phyloP scores from a whole-genome alignment of 1,139 yeast genomes.

The Geotrichum europaeum region DNA sequence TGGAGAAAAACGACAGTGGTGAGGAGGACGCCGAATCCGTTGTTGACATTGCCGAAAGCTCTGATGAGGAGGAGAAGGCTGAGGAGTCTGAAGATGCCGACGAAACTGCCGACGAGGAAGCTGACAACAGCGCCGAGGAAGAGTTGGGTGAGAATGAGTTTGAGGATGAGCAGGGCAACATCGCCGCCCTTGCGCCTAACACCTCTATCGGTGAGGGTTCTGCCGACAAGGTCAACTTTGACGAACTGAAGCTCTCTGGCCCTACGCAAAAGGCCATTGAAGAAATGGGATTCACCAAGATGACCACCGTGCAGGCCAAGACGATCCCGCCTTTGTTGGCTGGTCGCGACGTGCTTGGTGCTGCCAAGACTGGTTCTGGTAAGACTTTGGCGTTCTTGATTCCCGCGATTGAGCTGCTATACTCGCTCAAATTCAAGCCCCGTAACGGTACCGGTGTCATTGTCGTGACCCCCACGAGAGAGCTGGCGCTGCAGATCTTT shows the following conservation, averaged over 20 bases:
- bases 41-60: constrained; percentile 25
- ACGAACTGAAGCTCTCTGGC: constrained; percentile 64
- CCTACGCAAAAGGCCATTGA: constrained; percentile 74
- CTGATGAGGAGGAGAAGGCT: constrained; percentile 22
- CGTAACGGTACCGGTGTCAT: constrained; percentile 89
- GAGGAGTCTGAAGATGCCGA: constrained; percentile 24
- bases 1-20: constrained; percentile 21
- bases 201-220: constrained; percentile 16
- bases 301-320: constrained; percentile 92
- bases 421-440: constrained; percentile 84
- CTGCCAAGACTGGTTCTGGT: constrained; percentile 98
- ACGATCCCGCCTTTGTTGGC: constrained; percentile 94
- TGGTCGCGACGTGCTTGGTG: constrained; percentile 93
- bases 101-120: constrained; percentile 21
- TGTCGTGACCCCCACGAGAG: constrained; percentile 84
- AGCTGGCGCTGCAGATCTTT: constrained; percentile 89
- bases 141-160: constrained; percentile 22
- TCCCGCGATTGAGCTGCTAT: constrained; percentile 89
- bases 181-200: constrained; percentile 26
- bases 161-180: constrained; percentile 23
- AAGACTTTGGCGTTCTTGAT: constrained; percentile 90
- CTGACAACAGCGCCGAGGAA: constrained; percentile 22
- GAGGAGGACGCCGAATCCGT: constrained; percentile 22
- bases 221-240: constrained; percentile 34
- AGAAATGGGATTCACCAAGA: constrained; percentile 79